Evolutionary conservation across 176 grass and related monocot species (phyloP).

Genomic region (Phoenix roebelenii): DNA sequence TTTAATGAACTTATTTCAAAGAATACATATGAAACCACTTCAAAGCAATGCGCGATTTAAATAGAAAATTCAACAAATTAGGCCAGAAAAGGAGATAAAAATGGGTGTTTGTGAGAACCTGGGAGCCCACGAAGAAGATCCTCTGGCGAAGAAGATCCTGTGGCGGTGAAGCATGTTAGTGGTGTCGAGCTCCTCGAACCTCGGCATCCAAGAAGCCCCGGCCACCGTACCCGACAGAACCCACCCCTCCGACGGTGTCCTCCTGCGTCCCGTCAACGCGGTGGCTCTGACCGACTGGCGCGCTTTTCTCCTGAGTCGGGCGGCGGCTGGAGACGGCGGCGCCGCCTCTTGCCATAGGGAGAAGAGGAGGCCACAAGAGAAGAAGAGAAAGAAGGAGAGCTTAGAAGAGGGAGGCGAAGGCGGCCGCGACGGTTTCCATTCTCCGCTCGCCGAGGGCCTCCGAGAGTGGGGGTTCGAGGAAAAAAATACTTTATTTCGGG

Average conservation of each 20-base stretch:
- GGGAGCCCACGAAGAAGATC: conserved; percentile 70
- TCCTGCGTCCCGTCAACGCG: not conserved
- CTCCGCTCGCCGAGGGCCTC: no score
- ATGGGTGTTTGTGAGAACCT: conserved; percentile 22
- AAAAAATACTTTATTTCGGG: no score
- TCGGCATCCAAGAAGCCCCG: conserved; percentile 27
- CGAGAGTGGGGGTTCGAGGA: no score
- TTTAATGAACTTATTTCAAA: no score
- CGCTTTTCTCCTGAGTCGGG: not conserved
- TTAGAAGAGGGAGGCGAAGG: no score
- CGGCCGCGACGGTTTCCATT: no score
- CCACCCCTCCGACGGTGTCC: conserved; percentile 8
- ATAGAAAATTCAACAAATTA: not conserved
- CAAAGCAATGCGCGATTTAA: no score
- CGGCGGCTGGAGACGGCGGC: not conserved
- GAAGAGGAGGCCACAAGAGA: not conserved
- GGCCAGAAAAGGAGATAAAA: not conserved
- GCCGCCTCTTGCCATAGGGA: not conserved
- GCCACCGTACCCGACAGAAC: not conserved
- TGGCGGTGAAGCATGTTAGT: conserved; percentile 74
- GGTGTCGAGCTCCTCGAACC: conserved; percentile 56
- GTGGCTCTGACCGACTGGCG: not conserved
- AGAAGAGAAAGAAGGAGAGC: not conserved
- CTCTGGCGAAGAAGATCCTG: conserved; percentile 60
- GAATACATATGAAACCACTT: no score